These are phyloP conservation scores for Cucurbita pepo DNA, from an alignment of 306 rosid species.

Conservation along the genomic window DNA sequence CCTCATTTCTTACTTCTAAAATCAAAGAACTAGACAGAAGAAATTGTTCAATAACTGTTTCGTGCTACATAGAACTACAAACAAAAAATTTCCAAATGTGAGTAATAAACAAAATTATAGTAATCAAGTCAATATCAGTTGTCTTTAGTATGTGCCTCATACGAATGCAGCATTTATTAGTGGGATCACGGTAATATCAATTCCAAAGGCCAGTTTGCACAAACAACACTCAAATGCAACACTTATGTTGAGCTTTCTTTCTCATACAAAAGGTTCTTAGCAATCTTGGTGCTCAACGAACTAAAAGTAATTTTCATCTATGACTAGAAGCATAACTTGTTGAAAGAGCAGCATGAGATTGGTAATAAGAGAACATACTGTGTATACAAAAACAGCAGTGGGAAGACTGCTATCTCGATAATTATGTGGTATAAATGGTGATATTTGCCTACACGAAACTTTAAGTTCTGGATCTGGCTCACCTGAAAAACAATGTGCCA, in stretches of 20 bases:
- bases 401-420: constrained; percentile 96
- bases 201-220: background rate
- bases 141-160: background rate
- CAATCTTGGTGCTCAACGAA: background rate
- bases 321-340: background rate
- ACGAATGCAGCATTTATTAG: background rate
- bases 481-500: constrained; percentile 30
- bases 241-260: background rate
- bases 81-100: background rate
- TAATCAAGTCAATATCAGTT: background rate
- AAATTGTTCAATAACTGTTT: background rate
- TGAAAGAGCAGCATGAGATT: background rate
- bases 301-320: background rate
- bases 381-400: constrained; percentile 83
- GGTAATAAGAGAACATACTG: constrained; percentile 28
- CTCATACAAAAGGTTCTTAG: background rate
- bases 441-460: constrained; percentile 89
- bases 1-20: background rate
- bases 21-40: background rate
- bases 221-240: background rate
- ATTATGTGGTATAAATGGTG: constrained; percentile 92
- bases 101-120: background rate
- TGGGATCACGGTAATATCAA: background rate
- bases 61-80: background rate
- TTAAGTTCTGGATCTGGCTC: constrained; percentile 97